Conservation (phyloP, 495 filamentous ascomycete genomes). For the Acidomyces sp. region DNA sequence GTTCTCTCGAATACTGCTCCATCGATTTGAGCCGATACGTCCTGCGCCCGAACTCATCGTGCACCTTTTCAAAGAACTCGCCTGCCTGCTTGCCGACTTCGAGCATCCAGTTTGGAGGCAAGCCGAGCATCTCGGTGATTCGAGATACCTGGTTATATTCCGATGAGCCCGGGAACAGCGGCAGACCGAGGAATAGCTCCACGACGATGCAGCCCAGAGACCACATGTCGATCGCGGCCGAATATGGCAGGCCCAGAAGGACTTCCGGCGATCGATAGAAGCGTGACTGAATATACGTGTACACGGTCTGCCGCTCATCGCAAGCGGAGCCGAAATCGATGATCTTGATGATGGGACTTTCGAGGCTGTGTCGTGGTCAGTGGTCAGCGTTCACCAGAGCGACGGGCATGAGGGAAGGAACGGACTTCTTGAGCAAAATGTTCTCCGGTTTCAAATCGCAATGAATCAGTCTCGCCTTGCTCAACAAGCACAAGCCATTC, state of each 20-base stretch:
- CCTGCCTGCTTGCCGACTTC: slow-evolving; percentile 97
- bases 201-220: slow-evolving; percentile 98
- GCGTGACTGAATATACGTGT: slow-evolving; percentile 97
- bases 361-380: slow-evolving; percentile 45
- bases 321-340: slow-evolving; percentile 99
- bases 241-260: slow-evolving; percentile 82
- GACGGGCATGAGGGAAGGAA: slow-evolving; percentile 2
- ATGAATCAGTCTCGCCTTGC: slow-evolving; percentile 94
- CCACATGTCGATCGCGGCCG: slow-evolving; percentile 99
- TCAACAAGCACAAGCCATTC: slow-evolving; percentile 80
- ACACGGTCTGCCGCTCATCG: slow-evolving; percentile 96
- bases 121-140: slow-evolving; percentile 96
- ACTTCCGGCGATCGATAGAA: slow-evolving; percentile 98
- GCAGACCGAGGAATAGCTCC: slow-evolving; percentile 89
- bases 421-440: slow-evolving; percentile 88
- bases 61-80: slow-evolving; percentile 92
- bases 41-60: slow-evolving; percentile 81
- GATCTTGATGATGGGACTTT: slow-evolving; percentile 99
- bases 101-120: slow-evolving; percentile 97
- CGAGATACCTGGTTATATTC: slow-evolving; percentile 97
- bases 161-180: slow-evolving; percentile 92
- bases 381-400: not conserved
- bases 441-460: slow-evolving; percentile 99
- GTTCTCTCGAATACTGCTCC: slow-evolving; percentile 93
- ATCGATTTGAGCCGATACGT: slow-evolving; percentile 89